Base-by-base conservation (phyloP, 169 alveolate species). In the Cystoisospora suis region DNA sequence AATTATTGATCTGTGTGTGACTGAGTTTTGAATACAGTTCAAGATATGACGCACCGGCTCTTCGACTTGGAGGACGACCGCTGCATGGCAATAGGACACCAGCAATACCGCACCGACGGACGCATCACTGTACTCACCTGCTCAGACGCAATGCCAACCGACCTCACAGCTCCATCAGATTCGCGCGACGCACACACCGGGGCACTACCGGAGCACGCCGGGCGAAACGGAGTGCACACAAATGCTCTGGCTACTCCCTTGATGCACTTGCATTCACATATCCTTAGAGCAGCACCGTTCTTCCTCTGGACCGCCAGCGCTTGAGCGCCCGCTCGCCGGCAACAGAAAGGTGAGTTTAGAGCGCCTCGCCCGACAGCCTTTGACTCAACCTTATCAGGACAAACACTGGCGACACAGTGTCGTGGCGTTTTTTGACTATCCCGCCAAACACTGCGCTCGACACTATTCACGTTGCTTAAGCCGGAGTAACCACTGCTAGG, bases 41-140 rank as follows among this genome's bases (percentile, higher is more conserved):
- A 65, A 0, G 77, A 65, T 65, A 65, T 65, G 44, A 65, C 77
- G 77, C 77, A 65, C 6, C 77, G 77, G n/a, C n/a, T 65, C 34
- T n/a, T 65, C 36, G 77, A 65, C 40, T 65, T 65, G 36, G 77
- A 65, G 3, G 77, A 65, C 34, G 77, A 65, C 5, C 77, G 77
- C 77, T 65, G 77, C 77, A 59, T 20, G 5, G 34, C 36, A 65
- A 65, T 20, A 65, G n/a, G 7, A n/a, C n/a, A 9, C n/a, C 9
- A 1, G 44, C 77, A 2, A 65, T 44, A 65, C n/a, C 44, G 5
- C 40, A 58, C 40, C 40, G 15, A 58, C n/a, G 65, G 20, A 15
- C 29, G 5, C 15, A 27, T 58, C 29, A 29, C 29, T 29, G 3
- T 58, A 9, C 3, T 27, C 40, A 29, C 3, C 29, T 34, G 5